Percentiles rank a stretch among this genome's conserved stretches.
Conservation (phyloP, 257 asterid genomes). For the Dorcoceras hygrometricum region DNA sequence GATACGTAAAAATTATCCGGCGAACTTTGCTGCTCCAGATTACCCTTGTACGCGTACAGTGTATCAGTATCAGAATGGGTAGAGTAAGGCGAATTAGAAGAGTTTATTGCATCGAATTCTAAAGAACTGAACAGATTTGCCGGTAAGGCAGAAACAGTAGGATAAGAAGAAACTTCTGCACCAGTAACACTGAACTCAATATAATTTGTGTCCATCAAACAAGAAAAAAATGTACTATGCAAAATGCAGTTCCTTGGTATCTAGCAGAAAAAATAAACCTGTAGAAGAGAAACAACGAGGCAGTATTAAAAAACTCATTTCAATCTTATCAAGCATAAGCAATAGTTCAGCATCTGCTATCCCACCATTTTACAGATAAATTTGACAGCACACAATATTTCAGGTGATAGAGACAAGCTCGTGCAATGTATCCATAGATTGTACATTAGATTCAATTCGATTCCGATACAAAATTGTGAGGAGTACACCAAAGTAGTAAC, state of each 20-base stretch:
- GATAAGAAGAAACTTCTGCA: conserved; percentile 38
- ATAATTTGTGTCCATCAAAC: conserved; percentile 37
- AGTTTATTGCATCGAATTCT: conserved; percentile 57
- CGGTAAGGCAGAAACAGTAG: conserved; percentile 46
- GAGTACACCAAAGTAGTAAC: not conserved
- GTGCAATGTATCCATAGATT: not conserved
- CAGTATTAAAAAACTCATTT: not conserved
- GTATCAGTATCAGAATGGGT: conserved; percentile 47
- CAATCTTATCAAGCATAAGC: not conserved
- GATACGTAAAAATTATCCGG: conserved; percentile 50
- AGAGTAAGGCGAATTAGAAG: conserved; percentile 74
- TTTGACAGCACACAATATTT: not conserved
- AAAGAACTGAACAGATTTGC: conserved; percentile 41
- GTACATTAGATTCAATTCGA: not conserved
- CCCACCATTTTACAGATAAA: not conserved
- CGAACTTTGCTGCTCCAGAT: conserved; percentile 54
- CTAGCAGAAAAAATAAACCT: not conserved
- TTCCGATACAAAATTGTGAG: too few species aligned
- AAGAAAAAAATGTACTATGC: conserved; percentile 22
- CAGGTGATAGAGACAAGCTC: not conserved
- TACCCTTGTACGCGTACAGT: conserved; percentile 39
- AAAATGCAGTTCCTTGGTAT: not conserved
- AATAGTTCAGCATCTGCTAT: not conserved
- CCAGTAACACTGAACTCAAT: conserved; percentile 31
- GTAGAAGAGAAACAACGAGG: not conserved